These are phyloP conservation scores for Agaricus subrufescens DNA, from an alignment of 768 basidiomycete genomes.

Conservation along the genomic window DNA sequence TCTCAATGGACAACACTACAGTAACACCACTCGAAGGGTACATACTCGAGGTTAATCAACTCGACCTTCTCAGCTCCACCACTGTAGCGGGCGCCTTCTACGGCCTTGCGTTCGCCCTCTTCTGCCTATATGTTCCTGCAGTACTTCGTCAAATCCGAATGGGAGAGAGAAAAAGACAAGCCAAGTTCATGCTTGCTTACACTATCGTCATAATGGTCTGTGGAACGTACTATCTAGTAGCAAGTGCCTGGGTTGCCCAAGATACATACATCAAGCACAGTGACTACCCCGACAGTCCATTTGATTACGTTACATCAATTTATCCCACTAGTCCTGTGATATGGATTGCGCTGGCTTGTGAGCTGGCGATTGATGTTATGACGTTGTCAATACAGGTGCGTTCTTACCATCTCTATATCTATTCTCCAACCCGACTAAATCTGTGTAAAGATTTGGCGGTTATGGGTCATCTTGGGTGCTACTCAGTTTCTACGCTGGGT, in stretches of 20 bases:
- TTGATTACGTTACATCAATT: background rate
- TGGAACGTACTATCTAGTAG: background rate
- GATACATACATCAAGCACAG: background rate
- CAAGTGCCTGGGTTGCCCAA: background rate
- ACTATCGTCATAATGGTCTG: background rate
- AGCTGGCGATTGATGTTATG: background rate
- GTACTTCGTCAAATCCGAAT: background rate
- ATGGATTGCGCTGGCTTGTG: background rate
- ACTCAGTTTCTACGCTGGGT: background rate
- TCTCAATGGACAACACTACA: background rate
- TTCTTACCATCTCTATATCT: background rate
- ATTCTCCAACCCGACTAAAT: background rate
- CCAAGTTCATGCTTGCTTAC: background rate
- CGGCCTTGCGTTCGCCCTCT: background rate
- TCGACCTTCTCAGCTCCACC: background rate
- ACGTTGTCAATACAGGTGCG: background rate
- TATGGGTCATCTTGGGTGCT: background rate
- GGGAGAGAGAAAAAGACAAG: background rate
- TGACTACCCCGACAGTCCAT: background rate
- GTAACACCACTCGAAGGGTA: background rate
- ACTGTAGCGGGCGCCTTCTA: background rate
- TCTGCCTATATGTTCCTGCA: background rate
- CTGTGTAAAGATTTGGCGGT: background rate
- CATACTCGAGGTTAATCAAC: background rate
- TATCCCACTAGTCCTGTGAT: background rate